These are phyloP conservation scores for Cairneyella variabilis DNA, from an alignment of 495 filamentous ascomycete genomes.

Conservation along the genomic window DNA sequence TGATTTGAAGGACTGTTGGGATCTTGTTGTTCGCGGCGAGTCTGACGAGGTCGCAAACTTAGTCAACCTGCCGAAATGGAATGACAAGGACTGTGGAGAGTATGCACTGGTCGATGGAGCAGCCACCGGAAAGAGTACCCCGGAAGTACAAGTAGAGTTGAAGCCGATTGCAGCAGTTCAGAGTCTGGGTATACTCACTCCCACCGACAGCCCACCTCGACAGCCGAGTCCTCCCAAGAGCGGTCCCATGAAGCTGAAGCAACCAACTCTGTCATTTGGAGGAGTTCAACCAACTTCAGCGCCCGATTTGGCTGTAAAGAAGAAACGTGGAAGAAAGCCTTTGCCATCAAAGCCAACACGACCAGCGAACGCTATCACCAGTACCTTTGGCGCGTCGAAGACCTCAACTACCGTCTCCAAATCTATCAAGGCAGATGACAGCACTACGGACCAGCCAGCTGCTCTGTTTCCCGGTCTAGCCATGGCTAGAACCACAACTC, in stretches of 20 bases:
- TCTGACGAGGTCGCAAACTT: slow-evolving; percentile 83
- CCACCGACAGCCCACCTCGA: slow-evolving; percentile 52
- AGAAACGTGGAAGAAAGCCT: slow-evolving; percentile 23
- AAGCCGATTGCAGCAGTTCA: slow-evolving; percentile 20
- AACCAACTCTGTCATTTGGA: slow-evolving; percentile 21
- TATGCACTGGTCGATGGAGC: slow-evolving; percentile 39
- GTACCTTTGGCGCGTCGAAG: slow-evolving; percentile 16
- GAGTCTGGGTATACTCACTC: slow-evolving; percentile 56
- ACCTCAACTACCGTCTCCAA: slow-evolving; percentile 1
- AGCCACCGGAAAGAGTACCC: slow-evolving; percentile 19
- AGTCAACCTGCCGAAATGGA: slow-evolving; percentile 70
- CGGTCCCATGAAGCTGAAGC: slow-evolving; percentile 20
- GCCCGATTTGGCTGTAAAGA: slow-evolving; percentile 13
- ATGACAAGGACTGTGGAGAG: slow-evolving; percentile 52
- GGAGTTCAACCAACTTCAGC: slow-evolving; percentile 24
- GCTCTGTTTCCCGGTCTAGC: slow-evolving; percentile 6
- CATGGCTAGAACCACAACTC: slow-evolving; percentile 7
- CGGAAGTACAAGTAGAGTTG: slow-evolving; percentile 28
- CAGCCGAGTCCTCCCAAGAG: slow-evolving; percentile 41
- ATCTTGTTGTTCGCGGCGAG: slow-evolving; percentile 79
- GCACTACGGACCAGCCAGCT: not conserved
- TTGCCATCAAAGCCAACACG: slow-evolving; percentile 15
- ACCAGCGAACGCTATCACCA: slow-evolving; percentile 19
- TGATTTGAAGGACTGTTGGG: slow-evolving; percentile 89
- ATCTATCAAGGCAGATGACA: not conserved